A percentile compares a stretch with the other conserved stretches of the same genome.
These are phyloP conservation scores for Candida insectalens DNA, from an alignment of 805 yeast species.

Conservation along the genomic window DNA sequence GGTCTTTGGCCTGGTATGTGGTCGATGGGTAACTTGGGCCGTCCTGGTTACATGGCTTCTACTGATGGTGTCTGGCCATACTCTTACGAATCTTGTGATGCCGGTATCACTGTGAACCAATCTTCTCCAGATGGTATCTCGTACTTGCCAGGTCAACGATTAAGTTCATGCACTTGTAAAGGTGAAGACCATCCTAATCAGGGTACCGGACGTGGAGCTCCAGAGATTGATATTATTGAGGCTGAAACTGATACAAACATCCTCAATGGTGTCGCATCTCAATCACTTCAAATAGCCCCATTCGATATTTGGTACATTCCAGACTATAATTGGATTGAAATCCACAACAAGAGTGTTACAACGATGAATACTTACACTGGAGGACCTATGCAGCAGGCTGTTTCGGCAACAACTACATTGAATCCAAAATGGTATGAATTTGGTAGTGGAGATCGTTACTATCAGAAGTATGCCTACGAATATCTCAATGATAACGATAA, in stretches of 20 bases:
- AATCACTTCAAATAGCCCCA: conserved; percentile 89
- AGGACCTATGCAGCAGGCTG: conserved; percentile 90
- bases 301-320: conserved; percentile 92
- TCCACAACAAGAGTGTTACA: conserved; percentile 61
- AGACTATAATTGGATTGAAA: conserved; percentile 70
- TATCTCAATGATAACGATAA: conserved; percentile 56
- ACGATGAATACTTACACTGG: conserved; percentile 84
- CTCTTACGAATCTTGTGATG: conserved; percentile 78
- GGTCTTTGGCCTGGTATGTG: conserved; percentile 97
- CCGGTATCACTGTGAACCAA: conserved; percentile 92
- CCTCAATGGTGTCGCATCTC: conserved; percentile 68
- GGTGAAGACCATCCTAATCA: conserved; percentile 82
- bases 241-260: conserved; percentile 57
- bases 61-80: conserved; percentile 97
- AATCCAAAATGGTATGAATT: conserved; percentile 76
- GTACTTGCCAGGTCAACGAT: conserved; percentile 74
- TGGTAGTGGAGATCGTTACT: conserved; percentile 40
- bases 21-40: conserved; percentile 88
- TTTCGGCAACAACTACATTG: conserved; percentile 72
- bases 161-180: conserved; percentile 69
- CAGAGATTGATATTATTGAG: conserved; percentile 89
- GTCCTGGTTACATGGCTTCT: conserved; percentile 83
- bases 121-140: conserved; percentile 84
- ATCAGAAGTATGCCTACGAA: conserved; percentile 72
- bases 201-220: conserved; percentile 90